Conservation (phyloP, 495 filamentous ascomycete species). For the Penicillium ochrochloron region DNA sequence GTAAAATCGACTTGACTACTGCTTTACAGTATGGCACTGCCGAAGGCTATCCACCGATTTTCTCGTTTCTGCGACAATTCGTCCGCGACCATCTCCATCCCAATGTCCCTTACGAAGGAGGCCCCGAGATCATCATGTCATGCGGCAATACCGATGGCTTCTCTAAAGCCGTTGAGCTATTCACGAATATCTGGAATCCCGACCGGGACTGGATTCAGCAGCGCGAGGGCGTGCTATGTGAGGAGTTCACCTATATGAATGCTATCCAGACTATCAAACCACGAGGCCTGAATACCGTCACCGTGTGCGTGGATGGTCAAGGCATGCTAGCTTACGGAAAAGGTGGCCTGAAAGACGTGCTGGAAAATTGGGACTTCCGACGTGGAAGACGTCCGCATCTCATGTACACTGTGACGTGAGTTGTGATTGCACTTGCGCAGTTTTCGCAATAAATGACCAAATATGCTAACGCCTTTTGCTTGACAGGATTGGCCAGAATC, state of each 20-base stretch:
- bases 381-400: conserved; percentile 78
- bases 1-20: conserved; percentile 77
- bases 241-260: conserved; percentile 79
- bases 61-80: conserved; percentile 77
- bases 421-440: conserved; percentile 19
- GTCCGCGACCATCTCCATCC: conserved; percentile 76
- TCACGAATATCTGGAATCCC: conserved; percentile 74
- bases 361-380: conserved; percentile 77
- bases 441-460: not conserved
- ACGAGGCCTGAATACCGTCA: conserved; percentile 69
- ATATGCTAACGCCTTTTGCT: not conserved
- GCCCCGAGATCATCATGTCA: conserved; percentile 76
- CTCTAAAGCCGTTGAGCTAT: conserved; percentile 70
- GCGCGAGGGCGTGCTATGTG: conserved; percentile 72
- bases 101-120: conserved; percentile 74
- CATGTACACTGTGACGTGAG: conserved; percentile 90
- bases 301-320: conserved; percentile 74
- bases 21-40: conserved; percentile 86
- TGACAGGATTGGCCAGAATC: conserved; percentile 84
- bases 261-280: conserved; percentile 69
- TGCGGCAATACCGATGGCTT: conserved; percentile 87
- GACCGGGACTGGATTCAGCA: conserved; percentile 67
- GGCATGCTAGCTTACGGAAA: conserved; percentile 72
- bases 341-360: conserved; percentile 75
- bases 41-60: conserved; percentile 75